Conservation (phyloP, 208 protist species). For the Acanthamoeba royreba region DNA sequence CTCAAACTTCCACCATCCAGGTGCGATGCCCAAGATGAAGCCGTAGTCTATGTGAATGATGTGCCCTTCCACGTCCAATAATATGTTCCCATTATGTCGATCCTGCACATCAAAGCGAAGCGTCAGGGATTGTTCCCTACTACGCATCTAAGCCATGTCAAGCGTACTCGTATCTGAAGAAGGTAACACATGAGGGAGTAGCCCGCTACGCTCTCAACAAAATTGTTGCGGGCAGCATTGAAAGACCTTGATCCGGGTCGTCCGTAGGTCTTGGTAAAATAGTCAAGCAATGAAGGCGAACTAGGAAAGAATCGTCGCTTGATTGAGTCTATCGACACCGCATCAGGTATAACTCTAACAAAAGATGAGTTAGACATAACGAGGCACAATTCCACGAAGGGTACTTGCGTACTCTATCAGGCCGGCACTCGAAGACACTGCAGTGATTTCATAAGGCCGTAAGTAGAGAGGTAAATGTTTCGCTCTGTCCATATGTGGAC, state of each 20-base stretch:
- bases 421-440: neutral
- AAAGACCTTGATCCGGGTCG: neutral
- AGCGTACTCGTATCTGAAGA: slow-evolving; percentile 6
- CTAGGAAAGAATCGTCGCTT: slow-evolving; percentile 39
- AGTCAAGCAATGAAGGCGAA: neutral
- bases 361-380: neutral
- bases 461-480: slow-evolving; percentile 10
- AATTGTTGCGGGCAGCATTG: neutral
- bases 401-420: slow-evolving; percentile 21
- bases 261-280: slow-evolving; percentile 29
- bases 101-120: neutral
- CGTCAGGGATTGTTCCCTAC: too few species aligned
- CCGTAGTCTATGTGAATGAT: slow-evolving; percentile 74
- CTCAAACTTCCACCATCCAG: slow-evolving; percentile 33
- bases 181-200: slow-evolving; percentile 55
- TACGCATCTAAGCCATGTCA: neutral
- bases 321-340: slow-evolving; percentile 39
- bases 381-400: too few species aligned
- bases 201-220: slow-evolving; percentile 38
- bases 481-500: too few species aligned
- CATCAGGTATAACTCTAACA: slow-evolving; percentile 50
- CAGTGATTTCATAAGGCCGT: slow-evolving; percentile 47
- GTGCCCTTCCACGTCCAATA: slow-evolving; percentile 53
- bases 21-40: slow-evolving; percentile 57
- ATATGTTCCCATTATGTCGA: slow-evolving; percentile 68